Percentiles rank a stretch among this genome's conserved stretches.
Conservation (phyloP, 257 asterid species). For the Fraxinus pennsylvanica region DNA sequence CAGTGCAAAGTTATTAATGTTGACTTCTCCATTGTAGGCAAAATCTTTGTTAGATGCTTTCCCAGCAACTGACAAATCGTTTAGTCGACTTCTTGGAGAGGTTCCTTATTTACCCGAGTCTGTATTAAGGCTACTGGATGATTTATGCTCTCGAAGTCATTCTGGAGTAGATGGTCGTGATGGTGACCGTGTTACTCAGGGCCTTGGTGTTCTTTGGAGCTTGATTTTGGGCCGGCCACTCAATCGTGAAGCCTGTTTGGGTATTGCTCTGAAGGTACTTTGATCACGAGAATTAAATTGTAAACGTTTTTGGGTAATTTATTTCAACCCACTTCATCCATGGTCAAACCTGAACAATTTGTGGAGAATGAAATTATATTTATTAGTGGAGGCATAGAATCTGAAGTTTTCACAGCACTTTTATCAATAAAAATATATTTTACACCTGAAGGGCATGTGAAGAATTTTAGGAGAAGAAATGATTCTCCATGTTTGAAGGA, state of each 20-base stretch:
- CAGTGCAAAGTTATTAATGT: slow-evolving; percentile 28
- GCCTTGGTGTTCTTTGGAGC: slow-evolving; percentile 95
- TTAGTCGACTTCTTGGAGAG: slow-evolving; percentile 92
- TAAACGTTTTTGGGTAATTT: slow-evolving; percentile 23
- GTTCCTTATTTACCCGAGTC: slow-evolving; percentile 87
- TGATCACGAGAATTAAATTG: slow-evolving; percentile 20
- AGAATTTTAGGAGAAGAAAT: background rate
- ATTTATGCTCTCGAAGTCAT: slow-evolving; percentile 63
- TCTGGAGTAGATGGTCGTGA: slow-evolving; percentile 61
- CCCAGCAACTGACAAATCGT: slow-evolving; percentile 93
- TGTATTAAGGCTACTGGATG: slow-evolving; percentile 65
- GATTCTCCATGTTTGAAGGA: background rate
- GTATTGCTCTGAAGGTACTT: slow-evolving; percentile 85
- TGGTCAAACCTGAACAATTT: background rate
- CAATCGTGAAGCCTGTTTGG: slow-evolving; percentile 83
- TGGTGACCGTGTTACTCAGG: slow-evolving; percentile 95
- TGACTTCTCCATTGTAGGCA: slow-evolving; percentile 56
- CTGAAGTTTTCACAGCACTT: background rate
- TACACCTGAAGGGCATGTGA: background rate
- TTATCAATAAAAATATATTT: background rate
- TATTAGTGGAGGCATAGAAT: background rate
- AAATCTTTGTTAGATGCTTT: slow-evolving; percentile 67
- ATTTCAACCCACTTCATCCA: background rate
- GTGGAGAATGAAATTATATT: background rate
- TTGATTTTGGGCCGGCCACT: slow-evolving; percentile 81